phyloP scores from a whole-genome alignment of 305 asterid species.

The Rubia tinctorum region DNA sequence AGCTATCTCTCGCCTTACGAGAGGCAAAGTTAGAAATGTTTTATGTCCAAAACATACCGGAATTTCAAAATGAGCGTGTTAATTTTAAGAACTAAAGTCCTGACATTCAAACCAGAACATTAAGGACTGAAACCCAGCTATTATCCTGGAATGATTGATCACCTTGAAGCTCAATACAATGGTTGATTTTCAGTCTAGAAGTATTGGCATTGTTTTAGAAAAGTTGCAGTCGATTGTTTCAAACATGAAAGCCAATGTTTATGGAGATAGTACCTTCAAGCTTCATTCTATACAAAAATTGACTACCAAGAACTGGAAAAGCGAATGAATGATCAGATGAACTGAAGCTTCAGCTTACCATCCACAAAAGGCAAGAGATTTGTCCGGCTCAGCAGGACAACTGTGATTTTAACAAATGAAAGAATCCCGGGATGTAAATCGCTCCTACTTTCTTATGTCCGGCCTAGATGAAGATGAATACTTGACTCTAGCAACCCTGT shows the following conservation, averaged over 20 bases:
- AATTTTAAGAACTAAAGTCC: neutral
- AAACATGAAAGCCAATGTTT: neutral
- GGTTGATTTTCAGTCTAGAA: too few relatives aligned
- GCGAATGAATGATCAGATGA: neutral
- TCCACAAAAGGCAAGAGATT: neutral
- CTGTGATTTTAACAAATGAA: slow-evolving; percentile 38
- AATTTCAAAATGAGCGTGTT: too few relatives aligned
- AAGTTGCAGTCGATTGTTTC: neutral
- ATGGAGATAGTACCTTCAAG: slow-evolving; percentile 4
- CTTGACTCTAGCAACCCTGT: slow-evolving; percentile 29
- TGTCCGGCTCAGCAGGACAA: neutral
- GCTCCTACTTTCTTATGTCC: slow-evolving; percentile 44
- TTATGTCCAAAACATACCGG: too few relatives aligned
- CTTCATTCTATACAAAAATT: slow-evolving; percentile 7
- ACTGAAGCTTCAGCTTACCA: neutral
- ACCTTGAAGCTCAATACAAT: neutral
- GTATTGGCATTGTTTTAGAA: neutral
- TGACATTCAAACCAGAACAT: too few relatives aligned
- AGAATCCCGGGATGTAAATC: slow-evolving; percentile 25
- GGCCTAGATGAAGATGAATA: slow-evolving; percentile 53
- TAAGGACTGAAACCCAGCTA: neutral
- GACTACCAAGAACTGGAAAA: slow-evolving; percentile 2
- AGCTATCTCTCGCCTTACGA: too few relatives aligned
- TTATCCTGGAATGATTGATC: neutral
- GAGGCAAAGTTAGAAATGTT: too few relatives aligned